Base-by-base conservation (phyloP, 2,329 filamentous ascomycete genomes). In the Botryotinia globosa region DNA sequence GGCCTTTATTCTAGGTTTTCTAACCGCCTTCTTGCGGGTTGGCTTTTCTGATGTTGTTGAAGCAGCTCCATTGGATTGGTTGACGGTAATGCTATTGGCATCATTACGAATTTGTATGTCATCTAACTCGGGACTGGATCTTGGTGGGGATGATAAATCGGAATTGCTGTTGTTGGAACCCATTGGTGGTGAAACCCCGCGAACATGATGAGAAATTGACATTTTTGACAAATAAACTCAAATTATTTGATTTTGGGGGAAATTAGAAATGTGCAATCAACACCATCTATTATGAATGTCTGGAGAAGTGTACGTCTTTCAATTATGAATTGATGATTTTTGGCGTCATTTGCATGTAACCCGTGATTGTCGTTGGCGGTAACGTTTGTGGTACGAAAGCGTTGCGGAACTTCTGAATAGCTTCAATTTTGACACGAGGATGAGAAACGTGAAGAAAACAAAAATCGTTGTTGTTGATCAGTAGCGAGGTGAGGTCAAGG, bases 1-100 rank as follows among this genome's bases (percentile, higher is more conserved):
- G 81, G 32, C 85, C 84, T 73, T 78, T 74, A 83, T 87, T 79
- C 86, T 91, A 78, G 89, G 88, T 79, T 91, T 91, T 67, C 89
- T 86, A 34, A 88, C 89, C 32, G 89, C 88, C 82, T 91, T 91
- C 82, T 90, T 90, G 7, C 88, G 82, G 29, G 76, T 61, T 48
- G 74, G 76, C 75, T 75, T 74, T 66, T 72, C 75, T 63, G 76
- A 64, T n/a, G 69, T 45, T 58, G 56, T 45, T 58, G 56, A 56
- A 59, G 63, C 66, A 51, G 44, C 75, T 69, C 65, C 73, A 74
- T 69, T 75, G 68, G 77, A 67, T 32, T 72, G 66, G 68, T 74
- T 77, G 71, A 77, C 74, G 12, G 72, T 76, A 73, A 78, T 77
- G 71, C 72, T 79, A 61, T 32, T 62, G 14, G 74, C 75, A 75